A percentile compares a stretch with the other conserved stretches of the same genome.
Evolutionary conservation across 495 filamentous ascomycete species (phyloP).

Genomic region (Lepraria neglecta): DNA sequence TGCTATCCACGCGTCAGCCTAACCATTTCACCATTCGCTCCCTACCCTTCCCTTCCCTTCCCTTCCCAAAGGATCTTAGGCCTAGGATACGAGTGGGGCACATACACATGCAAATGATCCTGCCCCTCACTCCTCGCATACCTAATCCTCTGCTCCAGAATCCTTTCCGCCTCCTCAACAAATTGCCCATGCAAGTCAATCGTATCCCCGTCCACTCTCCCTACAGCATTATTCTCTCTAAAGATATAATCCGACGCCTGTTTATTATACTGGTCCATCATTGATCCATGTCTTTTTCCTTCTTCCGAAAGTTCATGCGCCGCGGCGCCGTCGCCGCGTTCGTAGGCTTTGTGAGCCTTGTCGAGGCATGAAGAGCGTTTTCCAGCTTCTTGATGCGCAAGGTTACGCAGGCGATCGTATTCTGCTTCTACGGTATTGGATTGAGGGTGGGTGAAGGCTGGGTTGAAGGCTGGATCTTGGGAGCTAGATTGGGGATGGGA

Average conservation of each 20-base stretch:
- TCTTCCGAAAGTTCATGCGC: conserved; percentile 79
- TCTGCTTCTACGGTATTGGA: conserved; percentile 66
- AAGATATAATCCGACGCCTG: conserved; percentile 93
- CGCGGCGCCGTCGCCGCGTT: conserved; percentile 64
- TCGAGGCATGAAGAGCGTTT: conserved; percentile 72
- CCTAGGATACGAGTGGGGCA: conserved; percentile 10
- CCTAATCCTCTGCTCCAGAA: conserved; percentile 73
- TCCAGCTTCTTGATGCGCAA: conserved; percentile 69
- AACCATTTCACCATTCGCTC: background rate
- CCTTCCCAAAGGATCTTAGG: too few species aligned
- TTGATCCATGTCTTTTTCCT: conserved; percentile 71
- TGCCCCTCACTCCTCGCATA: conserved; percentile 65
- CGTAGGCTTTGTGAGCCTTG: conserved; percentile 72
- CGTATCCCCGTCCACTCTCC: conserved; percentile 64
- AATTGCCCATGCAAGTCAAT: conserved; percentile 94
- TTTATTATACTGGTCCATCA: conserved; percentile 75
- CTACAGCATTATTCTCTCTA: conserved; percentile 76
- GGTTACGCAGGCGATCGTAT: conserved; percentile 83
- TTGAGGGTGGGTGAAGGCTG: conserved; percentile 77
- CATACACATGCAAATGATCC: conserved; percentile 67
- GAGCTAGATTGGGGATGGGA: background rate
- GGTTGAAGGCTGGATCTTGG: conserved; percentile 10
- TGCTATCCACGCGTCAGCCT: conserved; percentile 37
- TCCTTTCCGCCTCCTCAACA: conserved; percentile 88
- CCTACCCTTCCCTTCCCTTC: background rate